These are phyloP conservation scores for Colletotrichum destructivum DNA, from an alignment of 2,329 filamentous ascomycete species.

Conservation along the genomic window DNA sequence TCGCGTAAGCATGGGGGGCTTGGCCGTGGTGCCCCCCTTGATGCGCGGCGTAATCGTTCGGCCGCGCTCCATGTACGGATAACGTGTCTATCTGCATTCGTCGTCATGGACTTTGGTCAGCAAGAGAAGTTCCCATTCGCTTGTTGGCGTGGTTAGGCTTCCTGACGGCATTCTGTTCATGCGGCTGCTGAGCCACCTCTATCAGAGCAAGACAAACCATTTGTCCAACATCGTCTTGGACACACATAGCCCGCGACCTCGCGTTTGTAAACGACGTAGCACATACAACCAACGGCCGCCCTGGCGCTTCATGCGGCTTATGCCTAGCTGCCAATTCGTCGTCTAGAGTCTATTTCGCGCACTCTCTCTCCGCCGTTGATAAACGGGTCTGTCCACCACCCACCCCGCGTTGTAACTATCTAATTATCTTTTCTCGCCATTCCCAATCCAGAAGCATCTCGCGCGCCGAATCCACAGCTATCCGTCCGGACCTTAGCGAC, in stretches of 20 bases:
- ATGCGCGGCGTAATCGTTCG: slow-evolving; percentile 8
- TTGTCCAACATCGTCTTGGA: neutral
- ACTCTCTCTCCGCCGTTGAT: neutral
- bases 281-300: neutral
- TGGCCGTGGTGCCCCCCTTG: neutral
- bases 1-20: slow-evolving; percentile 2
- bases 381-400: neutral
- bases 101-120: slow-evolving; percentile 5
- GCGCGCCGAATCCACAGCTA: slow-evolving; percentile 7
- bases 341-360: neutral
- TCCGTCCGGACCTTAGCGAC: neutral
- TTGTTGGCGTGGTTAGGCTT: neutral
- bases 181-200: neutral
- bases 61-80: neutral
- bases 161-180: neutral
- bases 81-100: no score
- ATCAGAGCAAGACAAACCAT: neutral
- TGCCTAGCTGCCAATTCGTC: neutral
- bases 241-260: neutral
- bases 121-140: neutral
- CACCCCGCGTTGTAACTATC: neutral
- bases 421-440: slow-evolving; percentile 3
- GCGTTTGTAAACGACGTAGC: neutral
- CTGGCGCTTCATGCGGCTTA: neutral
- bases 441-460: slow-evolving; percentile 29